Evolutionary conservation across 768 basidiomycete genomes (phyloP).

Genomic region (Trametes elegans): DNA sequence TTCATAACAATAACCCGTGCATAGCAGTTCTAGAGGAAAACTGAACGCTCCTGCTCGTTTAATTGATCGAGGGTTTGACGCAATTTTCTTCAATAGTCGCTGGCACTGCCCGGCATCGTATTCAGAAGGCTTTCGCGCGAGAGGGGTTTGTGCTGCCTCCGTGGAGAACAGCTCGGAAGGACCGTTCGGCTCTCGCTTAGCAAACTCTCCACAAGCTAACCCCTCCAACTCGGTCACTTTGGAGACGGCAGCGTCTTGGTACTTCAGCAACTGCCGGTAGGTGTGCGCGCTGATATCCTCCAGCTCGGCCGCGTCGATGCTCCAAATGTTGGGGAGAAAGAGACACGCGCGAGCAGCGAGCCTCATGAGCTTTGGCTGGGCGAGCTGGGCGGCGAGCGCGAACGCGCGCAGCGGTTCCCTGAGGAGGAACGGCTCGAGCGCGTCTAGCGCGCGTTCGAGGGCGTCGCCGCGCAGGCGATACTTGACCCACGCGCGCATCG

Average conservation of each 20-base stretch:
- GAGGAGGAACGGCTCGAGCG: neutral
- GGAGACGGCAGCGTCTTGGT: neutral
- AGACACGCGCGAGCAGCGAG: neutral
- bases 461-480: conserved; percentile 1
- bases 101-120: too few species aligned
- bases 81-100: too few species aligned
- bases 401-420: conserved; percentile 1
- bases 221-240: too few species aligned
- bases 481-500: conserved; percentile 4
- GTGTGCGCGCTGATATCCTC: neutral
- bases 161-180: too few species aligned
- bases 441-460: neutral
- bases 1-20: too few species aligned
- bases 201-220: too few species aligned
- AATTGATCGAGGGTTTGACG: too few species aligned
- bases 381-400: neutral
- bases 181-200: too few species aligned
- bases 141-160: too few species aligned
- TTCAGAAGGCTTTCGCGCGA: too few species aligned
- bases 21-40: too few species aligned
- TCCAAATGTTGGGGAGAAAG: neutral
- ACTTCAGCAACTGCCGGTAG: neutral
- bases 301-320: neutral
- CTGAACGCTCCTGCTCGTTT: too few species aligned
- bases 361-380: neutral